These are phyloP conservation scores for Collariella sp. DNA, from an alignment of 495 filamentous ascomycete genomes.

Conservation along the genomic window DNA sequence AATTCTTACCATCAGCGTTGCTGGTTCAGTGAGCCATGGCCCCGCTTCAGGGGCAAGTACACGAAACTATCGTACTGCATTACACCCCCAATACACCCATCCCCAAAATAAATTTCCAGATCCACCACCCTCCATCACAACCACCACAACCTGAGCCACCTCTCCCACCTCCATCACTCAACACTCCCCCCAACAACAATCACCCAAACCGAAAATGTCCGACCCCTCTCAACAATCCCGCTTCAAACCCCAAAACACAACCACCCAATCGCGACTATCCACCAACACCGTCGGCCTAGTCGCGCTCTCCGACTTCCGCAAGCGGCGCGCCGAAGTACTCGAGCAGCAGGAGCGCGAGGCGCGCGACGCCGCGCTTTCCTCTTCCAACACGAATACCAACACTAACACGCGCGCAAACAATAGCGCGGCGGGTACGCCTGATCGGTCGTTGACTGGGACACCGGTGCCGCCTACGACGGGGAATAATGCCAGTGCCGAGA, in stretches of 20 bases:
- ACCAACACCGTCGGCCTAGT: slow-evolving; percentile 91
- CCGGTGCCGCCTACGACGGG: slow-evolving; percentile 23
- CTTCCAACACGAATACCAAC: slow-evolving; percentile 31
- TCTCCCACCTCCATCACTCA: background rate
- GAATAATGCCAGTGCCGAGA: slow-evolving; percentile 25
- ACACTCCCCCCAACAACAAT: no score
- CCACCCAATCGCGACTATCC: slow-evolving; percentile 83
- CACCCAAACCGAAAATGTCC: slow-evolving; percentile 23
- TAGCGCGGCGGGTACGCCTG: no score
- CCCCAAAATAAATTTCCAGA: no score
- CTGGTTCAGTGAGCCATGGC: no score
- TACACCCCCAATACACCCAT: no score
- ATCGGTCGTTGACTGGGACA: slow-evolving; percentile 34
- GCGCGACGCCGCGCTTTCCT: slow-evolving; percentile 47
- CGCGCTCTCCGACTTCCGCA: slow-evolving; percentile 88
- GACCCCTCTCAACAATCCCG: slow-evolving; percentile 36
- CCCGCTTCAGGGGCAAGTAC: no score
- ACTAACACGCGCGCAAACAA: no score
- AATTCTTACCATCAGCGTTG: background rate
- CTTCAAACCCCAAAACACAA: slow-evolving; percentile 72
- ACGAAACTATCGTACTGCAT: no score
- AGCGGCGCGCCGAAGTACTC: slow-evolving; percentile 86
- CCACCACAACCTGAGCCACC: background rate
- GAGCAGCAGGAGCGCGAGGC: slow-evolving; percentile 85
- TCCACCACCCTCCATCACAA: background rate